Base-by-base conservation (phyloP, 495 filamentous ascomycete genomes). In the Penicillium manginii region DNA sequence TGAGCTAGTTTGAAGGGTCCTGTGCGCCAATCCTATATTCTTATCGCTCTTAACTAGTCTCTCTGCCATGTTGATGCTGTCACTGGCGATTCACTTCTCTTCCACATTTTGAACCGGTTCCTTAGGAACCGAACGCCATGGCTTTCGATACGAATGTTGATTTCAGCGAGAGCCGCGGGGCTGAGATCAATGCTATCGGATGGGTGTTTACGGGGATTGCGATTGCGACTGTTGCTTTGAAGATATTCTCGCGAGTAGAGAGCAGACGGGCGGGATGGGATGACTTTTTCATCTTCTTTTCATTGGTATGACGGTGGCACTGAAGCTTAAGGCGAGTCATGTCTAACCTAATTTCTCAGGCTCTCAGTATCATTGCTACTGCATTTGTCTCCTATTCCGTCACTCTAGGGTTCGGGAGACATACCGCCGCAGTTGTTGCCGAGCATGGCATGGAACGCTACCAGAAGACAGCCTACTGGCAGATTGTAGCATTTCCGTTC, bases 261-360 rank as follows among this genome's bases (percentile, higher is more conserved):
- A 42, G 18, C 23, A 61, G 58, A 23, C 40, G 31, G 15, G 23
- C 51, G 8, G 64, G 63, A 10, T 65, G 60, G 63, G 60, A 66
- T 54, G 66, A 66, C 33, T 62, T 69, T 42, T 69, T 69, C 32
- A 69, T 69, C n/a, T 62, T 66, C 31, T 64, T 65, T 14, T 66
- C 66, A 1, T 19, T 69, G 66, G 66, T 69, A 46, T 26, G 55
- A 37, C 11, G n/a, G n/a, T n/a, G n/a, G n/a, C n/a, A n/a, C n/a
- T n/a, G n/a, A n/a, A n/a, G n/a, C n/a, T n/a, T n/a, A n/a, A n/a
- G n/a, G n/a, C n/a, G n/a, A n/a, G n/a, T n/a, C n/a, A n/a, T n/a
- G n/a, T n/a, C n/a, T n/a, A n/a, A n/a, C n/a, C n/a, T n/a, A n/a
- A n/a, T n/a, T n/a, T 33, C 5, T 5, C 48, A 69, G 66, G 53